phyloP scores from a whole-genome alignment of 805 yeast genomes.

The Candida fluviatilis region DNA sequence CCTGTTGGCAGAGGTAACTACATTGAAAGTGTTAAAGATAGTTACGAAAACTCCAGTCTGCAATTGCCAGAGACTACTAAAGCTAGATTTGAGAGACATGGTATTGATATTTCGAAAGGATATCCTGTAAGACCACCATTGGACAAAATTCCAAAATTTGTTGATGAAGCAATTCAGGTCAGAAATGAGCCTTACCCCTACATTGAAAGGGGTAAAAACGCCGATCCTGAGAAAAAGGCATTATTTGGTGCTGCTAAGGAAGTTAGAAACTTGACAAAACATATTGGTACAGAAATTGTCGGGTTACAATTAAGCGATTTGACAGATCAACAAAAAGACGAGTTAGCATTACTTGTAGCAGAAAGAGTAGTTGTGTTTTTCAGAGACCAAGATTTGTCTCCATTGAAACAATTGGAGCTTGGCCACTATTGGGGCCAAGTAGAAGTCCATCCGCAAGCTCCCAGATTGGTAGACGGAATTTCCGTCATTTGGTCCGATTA shows the following conservation, averaged over 20 bases:
- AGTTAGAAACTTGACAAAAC: conserved; percentile 21
- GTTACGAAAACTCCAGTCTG: conserved; percentile 14
- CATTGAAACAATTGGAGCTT: conserved; percentile 25
- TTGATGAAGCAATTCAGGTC: conserved; percentile 25
- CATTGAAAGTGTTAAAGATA: conserved; percentile 4
- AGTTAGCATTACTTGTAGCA: conserved; percentile 25
- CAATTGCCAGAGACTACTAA: conserved; percentile 10
- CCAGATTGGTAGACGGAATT: conserved; percentile 26
- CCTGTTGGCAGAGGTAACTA: conserved; percentile 14
- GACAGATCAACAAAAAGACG: conserved; percentile 24
- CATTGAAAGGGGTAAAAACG: conserved; percentile 24
- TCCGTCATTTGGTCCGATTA: conserved; percentile 41
- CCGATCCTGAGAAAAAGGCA: conserved; percentile 30
- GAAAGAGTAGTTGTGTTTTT: conserved; percentile 29
- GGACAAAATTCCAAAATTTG: conserved; percentile 21
- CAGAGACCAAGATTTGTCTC: conserved; percentile 28
- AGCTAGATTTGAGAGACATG: conserved; percentile 20
- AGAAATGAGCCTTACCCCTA: conserved; percentile 20
- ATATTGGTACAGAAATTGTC: conserved; percentile 26
- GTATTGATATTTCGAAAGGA: conserved; percentile 23
- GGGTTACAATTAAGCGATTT: conserved; percentile 26
- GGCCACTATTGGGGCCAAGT: conserved; percentile 28
- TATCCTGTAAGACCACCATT: conserved; percentile 21
- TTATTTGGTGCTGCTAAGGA: conserved; percentile 26
- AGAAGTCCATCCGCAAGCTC: conserved; percentile 26